A percentile compares a stretch with the other conserved stretches of the same genome.
Evolutionary conservation across 2,329 filamentous ascomycete genomes (phyloP).

Genomic region (Capronia epimyces): DNA sequence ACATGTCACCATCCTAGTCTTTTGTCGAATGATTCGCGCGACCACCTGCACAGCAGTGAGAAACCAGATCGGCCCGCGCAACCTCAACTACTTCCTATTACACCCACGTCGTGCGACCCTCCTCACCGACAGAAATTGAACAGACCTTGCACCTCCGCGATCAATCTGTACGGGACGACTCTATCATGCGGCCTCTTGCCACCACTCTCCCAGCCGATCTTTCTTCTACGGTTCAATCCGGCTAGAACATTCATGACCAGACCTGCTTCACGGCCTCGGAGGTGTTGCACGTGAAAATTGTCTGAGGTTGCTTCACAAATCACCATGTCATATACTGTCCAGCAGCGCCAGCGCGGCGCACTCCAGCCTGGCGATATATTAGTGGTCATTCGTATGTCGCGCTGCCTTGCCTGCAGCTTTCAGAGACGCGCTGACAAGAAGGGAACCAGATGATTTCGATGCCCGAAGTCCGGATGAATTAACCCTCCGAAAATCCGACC

Average conservation of each 20-base stretch:
- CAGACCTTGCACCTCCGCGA: constrained; percentile 1
- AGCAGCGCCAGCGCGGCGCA: constrained; percentile 34
- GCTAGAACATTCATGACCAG: not conserved
- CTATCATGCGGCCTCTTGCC: constrained; percentile 16
- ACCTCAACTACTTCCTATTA: not conserved
- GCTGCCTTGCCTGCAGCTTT: not conserved
- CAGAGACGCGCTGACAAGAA: not conserved
- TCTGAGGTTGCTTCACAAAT: not conserved
- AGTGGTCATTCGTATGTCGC: constrained; percentile 43
- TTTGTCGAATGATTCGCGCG: constrained; percentile 1
- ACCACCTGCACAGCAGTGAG: not conserved
- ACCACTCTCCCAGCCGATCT: constrained; percentile 9
- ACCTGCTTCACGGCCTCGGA: not conserved
- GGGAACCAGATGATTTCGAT: constrained; percentile 73
- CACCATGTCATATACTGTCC: constrained; percentile 33
- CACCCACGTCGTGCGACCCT: constrained; percentile 9
- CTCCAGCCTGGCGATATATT: constrained; percentile 39
- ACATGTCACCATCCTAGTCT: not conserved
- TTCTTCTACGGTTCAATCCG: constrained; percentile 4
- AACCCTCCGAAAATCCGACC: constrained; percentile 70
- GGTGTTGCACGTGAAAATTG: constrained; percentile 2
- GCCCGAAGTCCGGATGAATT: constrained; percentile 91
- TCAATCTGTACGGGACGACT: not conserved
- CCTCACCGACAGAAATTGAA: constrained; percentile 4
- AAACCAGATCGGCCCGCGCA: constrained; percentile 7